Conservation (phyloP, 768 basidiomycete genomes). For the Phaeolepiota aurea region DNA sequence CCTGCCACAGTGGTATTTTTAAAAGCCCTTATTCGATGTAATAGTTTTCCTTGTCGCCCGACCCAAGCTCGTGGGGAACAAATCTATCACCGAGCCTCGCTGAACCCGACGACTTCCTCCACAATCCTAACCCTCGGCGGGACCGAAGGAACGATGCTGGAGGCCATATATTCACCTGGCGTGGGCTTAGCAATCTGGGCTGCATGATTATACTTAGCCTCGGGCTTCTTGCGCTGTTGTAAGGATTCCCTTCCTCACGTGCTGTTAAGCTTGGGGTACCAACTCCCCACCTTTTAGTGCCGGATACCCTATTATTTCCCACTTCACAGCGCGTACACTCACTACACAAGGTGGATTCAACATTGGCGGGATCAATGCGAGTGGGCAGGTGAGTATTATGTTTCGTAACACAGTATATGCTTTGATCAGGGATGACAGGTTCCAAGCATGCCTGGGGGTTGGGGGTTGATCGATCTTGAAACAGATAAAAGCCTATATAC, state of each 20-base stretch:
- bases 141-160: conserved; percentile 50
- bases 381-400: conserved; percentile 48
- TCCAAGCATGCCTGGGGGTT: conserved; percentile 52
- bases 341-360: conserved; percentile 59
- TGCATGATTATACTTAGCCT: conserved; percentile 50
- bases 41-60: conserved; percentile 68
- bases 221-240: conserved; percentile 56
- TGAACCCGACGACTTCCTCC: conserved; percentile 66
- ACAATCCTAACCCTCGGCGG: conserved; percentile 62
- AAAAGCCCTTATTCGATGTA: conserved; percentile 1
- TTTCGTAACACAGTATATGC: neutral
- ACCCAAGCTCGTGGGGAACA: conserved; percentile 67
- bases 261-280: too few relatives aligned
- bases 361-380: conserved; percentile 68
- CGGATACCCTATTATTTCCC: conserved; percentile 55
- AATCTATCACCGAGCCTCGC: conserved; percentile 46
- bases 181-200: conserved; percentile 68
- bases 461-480: conserved; percentile 66
- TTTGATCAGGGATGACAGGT: conserved; percentile 25
- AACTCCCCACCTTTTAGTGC: conserved; percentile 29
- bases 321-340: conserved; percentile 35
- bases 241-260: too few relatives aligned
- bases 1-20: neutral
- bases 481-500: conserved; percentile 60
- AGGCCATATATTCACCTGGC: conserved; percentile 54